phyloP scores from a whole-genome alignment of 352 stramenopile genomes.

The Globisporangium cederbergense region DNA sequence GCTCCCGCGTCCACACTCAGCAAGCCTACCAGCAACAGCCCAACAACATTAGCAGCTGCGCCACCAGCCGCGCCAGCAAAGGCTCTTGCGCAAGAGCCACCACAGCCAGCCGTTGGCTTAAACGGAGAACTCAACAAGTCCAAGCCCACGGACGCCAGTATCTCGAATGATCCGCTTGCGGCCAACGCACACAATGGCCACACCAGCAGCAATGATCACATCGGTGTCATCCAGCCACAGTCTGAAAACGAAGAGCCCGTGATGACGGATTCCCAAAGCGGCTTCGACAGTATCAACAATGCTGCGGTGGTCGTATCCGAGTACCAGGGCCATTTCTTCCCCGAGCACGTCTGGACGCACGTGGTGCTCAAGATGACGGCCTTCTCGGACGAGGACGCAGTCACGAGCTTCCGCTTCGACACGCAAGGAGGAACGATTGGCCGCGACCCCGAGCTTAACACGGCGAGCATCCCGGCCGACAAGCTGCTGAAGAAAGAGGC shows the following conservation, averaged over 20 bases:
- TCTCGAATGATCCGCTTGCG: neutral
- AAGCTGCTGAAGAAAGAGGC: constrained; percentile 50
- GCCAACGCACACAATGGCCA: neutral
- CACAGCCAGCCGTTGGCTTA: neutral
- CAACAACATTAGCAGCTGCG: neutral
- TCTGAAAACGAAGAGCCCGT: neutral
- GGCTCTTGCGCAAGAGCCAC: neutral
- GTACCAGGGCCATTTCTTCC: constrained; percentile 23
- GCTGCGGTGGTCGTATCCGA: constrained; percentile 15
- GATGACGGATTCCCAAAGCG: constrained; percentile 4
- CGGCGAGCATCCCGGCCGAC: constrained; percentile 67
- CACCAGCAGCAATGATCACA: neutral
- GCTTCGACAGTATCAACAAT: neutral
- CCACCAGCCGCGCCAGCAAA: neutral
- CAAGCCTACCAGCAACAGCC: too few relatives aligned
- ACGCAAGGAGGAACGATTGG: constrained; percentile 50
- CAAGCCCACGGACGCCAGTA: neutral
- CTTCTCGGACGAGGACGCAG: constrained; percentile 65
- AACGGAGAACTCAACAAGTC: neutral
- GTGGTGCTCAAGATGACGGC: constrained; percentile 85
- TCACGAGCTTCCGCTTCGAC: constrained; percentile 77
- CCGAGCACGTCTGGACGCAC: constrained; percentile 55
- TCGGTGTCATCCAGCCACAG: neutral
- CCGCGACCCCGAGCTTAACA: constrained; percentile 37
- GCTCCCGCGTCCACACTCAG: neutral